Evolutionary conservation across 768 basidiomycete species (phyloP), one percentile per base, ranked within the genome.

Genomic region (Boletus vermiculosoides): DNA sequence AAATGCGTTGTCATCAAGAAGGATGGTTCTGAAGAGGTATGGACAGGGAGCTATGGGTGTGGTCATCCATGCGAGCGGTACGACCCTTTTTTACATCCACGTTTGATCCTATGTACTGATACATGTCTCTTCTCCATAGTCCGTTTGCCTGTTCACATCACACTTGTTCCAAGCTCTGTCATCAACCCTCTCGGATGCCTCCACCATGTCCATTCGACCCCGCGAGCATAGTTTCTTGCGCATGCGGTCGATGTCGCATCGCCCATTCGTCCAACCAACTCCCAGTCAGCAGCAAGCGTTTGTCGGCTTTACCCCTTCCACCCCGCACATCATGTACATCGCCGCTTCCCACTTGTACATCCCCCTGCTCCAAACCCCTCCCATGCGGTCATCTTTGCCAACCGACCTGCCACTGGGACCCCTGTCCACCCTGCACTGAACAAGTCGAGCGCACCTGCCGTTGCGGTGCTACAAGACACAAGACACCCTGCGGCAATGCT

Each of bases 131-230:
- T 23, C 25, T 23, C 15, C 16, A 18, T 15, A 87, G 87, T 56
- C 66, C 75, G 2, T 94, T 87, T 62, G 86, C 88, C 55, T 98
- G 95, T 66, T 87, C 85, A 2, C 68, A 78, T 7, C 97, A 99
- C 66, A 69, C 65, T 22, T 98, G 96, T 71, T 61, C 80, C 58
- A 81, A 85, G 65, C 70, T 78, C 8, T 98, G 95, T 64, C 95
- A 98, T 70, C 83, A 90, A 2, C 87, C 88, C 1, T 83, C 85
- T 1, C 69, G 76, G 7, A 69, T 62, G 6, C 78, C 87, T 0
- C 76, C 83, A 0, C 69, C 73, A 0, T 97, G 94, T 66, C 94
- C 94, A 1, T 77, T 78, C 28, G 88, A 91, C 0, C 94, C 94
- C 0, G 73, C 76, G 1, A 66, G 78, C 13, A 76, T 95, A 31